A percentile compares a stretch with the other conserved stretches of the same genome.
Evolutionary conservation across 495 filamentous ascomycete genomes (phyloP).

Genomic region (Aspergillus leporis): DNA sequence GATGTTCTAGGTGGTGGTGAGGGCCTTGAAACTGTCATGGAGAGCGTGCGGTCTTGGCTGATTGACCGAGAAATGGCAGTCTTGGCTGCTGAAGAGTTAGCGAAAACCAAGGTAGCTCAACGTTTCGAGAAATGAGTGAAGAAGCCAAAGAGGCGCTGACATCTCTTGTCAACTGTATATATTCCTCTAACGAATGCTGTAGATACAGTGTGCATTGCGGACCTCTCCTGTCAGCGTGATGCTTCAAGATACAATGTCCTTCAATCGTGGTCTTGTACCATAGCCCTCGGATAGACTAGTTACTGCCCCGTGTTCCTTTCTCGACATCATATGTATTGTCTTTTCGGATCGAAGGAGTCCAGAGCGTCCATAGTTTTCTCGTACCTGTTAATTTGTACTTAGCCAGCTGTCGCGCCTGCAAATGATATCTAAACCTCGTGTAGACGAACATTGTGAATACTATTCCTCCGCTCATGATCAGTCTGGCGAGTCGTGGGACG

Average conservation of each 20-base stretch:
- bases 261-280: neutral
- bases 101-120: conserved; percentile 19
- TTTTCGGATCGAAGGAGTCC: conserved; percentile 78
- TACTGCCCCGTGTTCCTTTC: neutral
- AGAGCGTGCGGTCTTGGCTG: conserved; percentile 79
- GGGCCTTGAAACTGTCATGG: conserved; percentile 72
- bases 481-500: conserved; percentile 74
- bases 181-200: neutral
- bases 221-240: neutral
- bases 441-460: conserved; percentile 86
- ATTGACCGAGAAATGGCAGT: conserved; percentile 72
- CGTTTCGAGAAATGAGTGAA: conserved; percentile 7
- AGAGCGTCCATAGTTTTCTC: conserved; percentile 95
- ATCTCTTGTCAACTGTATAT: neutral
- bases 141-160: neutral
- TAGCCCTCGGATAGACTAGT: neutral
- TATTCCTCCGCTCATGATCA: conserved; percentile 91
- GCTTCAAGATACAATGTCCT: neutral
- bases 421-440: neutral
- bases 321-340: conserved; percentile 68
- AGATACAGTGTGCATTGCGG: neutral
- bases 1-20: conserved; percentile 75
- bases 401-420: conserved; percentile 10
- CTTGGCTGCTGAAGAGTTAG: conserved; percentile 53
- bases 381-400: conserved; percentile 57